Evolutionary conservation across 2,329 filamentous ascomycete genomes (phyloP).

Genomic region (Penicillium sp.): DNA sequence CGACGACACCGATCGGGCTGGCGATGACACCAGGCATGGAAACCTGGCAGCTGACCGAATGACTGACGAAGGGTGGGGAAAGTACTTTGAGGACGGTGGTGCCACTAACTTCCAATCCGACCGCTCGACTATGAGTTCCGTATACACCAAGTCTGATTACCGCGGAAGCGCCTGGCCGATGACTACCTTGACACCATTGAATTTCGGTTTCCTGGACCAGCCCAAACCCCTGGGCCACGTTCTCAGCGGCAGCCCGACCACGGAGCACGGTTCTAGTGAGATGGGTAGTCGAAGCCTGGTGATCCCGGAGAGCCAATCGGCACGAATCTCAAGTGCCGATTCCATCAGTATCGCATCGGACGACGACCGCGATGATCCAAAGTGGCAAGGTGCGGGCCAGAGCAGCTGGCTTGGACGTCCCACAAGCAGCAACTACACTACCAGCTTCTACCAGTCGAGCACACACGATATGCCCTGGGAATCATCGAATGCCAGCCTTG

Average conservation of each 20-base stretch:
- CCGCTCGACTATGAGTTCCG: constrained; percentile 27
- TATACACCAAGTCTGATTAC: constrained; percentile 38
- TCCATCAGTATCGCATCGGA: constrained; percentile 43
- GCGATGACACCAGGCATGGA: constrained; percentile 12
- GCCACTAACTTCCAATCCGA: constrained; percentile 31
- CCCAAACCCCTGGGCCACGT: constrained; percentile 44
- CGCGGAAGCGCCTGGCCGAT: constrained; percentile 45
- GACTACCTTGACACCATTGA: constrained; percentile 36
- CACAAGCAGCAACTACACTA: constrained; percentile 44
- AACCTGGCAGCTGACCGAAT: constrained; percentile 39
- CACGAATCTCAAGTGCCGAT: constrained; percentile 46
- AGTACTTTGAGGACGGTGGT: constrained; percentile 47
- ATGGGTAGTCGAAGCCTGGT: constrained; percentile 32
- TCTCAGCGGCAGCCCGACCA: constrained; percentile 45
- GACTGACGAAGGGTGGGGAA: constrained; percentile 51
- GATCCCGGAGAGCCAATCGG: constrained; percentile 43
- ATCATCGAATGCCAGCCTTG: constrained; percentile 15
- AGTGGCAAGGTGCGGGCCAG: constrained; percentile 26
- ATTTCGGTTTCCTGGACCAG: constrained; percentile 39
- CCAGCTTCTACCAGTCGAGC: constrained; percentile 39
- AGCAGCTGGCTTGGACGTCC: constrained; percentile 38
- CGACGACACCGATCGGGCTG: constrained; percentile 21
- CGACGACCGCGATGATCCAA: constrained; percentile 34
- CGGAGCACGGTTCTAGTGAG: constrained; percentile 32
- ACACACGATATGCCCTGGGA: constrained; percentile 23